Base-by-base conservation (phyloP, 2,329 filamentous ascomycete genomes). In the Alternaria gansuensis region DNA sequence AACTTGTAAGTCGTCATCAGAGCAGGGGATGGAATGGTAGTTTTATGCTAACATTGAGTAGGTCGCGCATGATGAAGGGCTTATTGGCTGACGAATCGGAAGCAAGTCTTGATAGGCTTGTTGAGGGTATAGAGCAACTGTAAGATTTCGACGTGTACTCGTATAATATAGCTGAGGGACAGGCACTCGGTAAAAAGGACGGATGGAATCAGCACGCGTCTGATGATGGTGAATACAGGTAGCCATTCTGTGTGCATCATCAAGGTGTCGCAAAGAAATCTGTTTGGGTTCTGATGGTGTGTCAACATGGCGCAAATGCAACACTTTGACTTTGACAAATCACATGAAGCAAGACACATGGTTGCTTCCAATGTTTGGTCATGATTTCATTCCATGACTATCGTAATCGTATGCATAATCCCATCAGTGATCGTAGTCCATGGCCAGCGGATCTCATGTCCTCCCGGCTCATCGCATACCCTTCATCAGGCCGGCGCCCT, bases 1-100 rank as follows among this genome's bases (percentile, higher is more conserved):
- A 76, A 76, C 57, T 23, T 77, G 74, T 76, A 60, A 73, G 74
- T 75, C 5, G 2, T 21, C 17, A 34, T 6, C n/a, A 3, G 4
- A 8, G 21, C 6, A 4, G 9, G 14, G 0, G 28, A 63, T 79
- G 50, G 60, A 8, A 14, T 67, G 56, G 33, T 14, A 7, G n/a
- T 60, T 14, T 7, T 33, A 5, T 53, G 48, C 69, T 71, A 62
- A 71, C 34, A 9, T 24, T 33, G 17, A 24, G 11, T 43, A 73
- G 70, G 48, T 69, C 66, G 36, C 57, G 65, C 13, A 66, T 72
- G 51, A 49, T 75, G 31, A 64, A 67, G 39, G 59, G 60, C 0
- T 28, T 76, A 24, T 45, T 74, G 62, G 68, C 69, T 31, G 70
- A 66, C 24, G 63, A 60, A 21, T 67, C 71, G 2, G 70, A 73